phyloP scores from a whole-genome alignment of 2,329 filamentous ascomycete species.

The Alternaria atra region DNA sequence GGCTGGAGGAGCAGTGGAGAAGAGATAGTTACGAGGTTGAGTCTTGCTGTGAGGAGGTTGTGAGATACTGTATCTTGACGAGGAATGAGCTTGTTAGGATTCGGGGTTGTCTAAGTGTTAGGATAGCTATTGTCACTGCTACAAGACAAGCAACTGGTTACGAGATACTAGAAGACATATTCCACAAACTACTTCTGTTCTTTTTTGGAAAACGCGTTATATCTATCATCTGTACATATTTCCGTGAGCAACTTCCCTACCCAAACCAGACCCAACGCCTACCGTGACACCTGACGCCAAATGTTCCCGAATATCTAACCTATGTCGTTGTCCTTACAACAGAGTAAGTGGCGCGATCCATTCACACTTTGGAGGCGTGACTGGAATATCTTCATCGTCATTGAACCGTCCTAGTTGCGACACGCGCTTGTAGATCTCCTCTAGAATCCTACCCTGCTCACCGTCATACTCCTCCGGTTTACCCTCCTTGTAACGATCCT shows the following conservation, averaged over 20 bases:
- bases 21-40: too few relatives aligned
- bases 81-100: too few relatives aligned
- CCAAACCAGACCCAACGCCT: not conserved
- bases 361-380: constrained; percentile 79
- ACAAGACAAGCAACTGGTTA: too few relatives aligned
- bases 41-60: too few relatives aligned
- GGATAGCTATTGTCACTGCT: too few relatives aligned
- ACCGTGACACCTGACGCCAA: not conserved
- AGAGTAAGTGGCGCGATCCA: constrained; percentile 53
- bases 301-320: not conserved
- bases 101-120: too few relatives aligned
- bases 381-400: constrained; percentile 74
- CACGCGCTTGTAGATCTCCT: constrained; percentile 71
- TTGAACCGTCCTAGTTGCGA: constrained; percentile 72
- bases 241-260: not conserved
- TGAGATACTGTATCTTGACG: too few relatives aligned
- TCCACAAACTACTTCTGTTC: too few relatives aligned
- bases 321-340: not conserved
- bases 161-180: too few relatives aligned
- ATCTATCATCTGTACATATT: not conserved
- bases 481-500: constrained; percentile 67
- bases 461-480: constrained; percentile 67
- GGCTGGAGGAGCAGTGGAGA: too few relatives aligned
- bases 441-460: constrained; percentile 61
- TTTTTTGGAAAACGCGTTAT: not conserved